Base-by-base conservation (phyloP, 257 asterid genomes). In the Solanum acaule region DNA sequence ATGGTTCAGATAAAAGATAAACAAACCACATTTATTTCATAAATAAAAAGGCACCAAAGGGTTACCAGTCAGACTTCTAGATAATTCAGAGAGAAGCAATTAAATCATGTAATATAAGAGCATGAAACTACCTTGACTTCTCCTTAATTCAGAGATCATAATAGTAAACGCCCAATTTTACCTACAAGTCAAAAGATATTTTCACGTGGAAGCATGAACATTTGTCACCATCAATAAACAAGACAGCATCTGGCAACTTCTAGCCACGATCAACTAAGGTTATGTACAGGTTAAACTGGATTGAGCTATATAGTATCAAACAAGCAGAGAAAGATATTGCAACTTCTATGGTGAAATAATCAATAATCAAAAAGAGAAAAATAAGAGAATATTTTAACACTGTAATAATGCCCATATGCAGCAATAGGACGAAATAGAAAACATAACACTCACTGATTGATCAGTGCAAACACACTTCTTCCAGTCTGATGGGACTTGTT, bases 61-160 rank as follows among this genome's bases (percentile, higher is more conserved):
- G n/a, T 7, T 27, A 81, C 40, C 63, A 18, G 20, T 27, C 42
- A 10, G 29, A 81, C 68, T 16, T 81, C 42, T 81, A 81, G 68
- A 81, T 46, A 81, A 81, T 44, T 81, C 42, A 16, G 81, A 85
- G 79, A 20, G 65, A 67, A 67, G 87, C 20, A 85, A 85, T 9
- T 33, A 11, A 61, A 85, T 46, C 86, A 81, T 29, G 72, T 89
- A 88, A 89, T 72, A 85, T 87, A 92, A 92, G 93, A 95, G 91
- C 95, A 91, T 88, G 94, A 94, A 93, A 90, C 98, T 95, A 96
- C 98, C 98, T 96, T 94, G 92, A 93, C 94, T 93, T 93, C 96
- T 91, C 92, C 95, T 92, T 94, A 94, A 91, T 93, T 96, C 99
- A 94, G 98, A 93, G 95, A 94, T 95, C 98, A 94, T 92, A 91